These are phyloP conservation scores for Arabidopsis thaliana DNA, from an alignment of 345 rosid genomes.

Conservation along the genomic window DNA sequence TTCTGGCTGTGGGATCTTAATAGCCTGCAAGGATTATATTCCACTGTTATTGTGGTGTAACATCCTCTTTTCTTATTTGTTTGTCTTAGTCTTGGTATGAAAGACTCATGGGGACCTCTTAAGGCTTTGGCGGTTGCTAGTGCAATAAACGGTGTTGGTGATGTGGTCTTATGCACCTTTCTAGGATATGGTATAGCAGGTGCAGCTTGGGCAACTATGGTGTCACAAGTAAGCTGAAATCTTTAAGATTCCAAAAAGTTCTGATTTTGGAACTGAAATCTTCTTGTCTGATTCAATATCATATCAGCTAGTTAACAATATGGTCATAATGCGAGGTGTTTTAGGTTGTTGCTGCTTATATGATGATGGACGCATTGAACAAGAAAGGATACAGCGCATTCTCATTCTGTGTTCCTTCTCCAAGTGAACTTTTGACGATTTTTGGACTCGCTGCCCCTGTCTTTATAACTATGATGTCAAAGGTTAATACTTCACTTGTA, in stretches of 20 bases:
- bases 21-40: background rate
- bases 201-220: conserved; percentile 98
- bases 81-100: conserved; percentile 86
- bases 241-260: conserved; percentile 11
- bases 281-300: conserved; percentile 14
- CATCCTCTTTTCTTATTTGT: background rate
- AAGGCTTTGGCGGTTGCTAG: conserved; percentile 84
- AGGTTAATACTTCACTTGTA: conserved; percentile 52
- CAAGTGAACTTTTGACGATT: conserved; percentile 59
- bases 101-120: conserved; percentile 97
- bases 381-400: conserved; percentile 73
- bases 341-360: conserved; percentile 79
- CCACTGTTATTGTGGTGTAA: conserved; percentile 22
- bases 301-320: conserved; percentile 17
- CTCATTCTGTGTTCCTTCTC: conserved; percentile 65
- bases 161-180: conserved; percentile 71
- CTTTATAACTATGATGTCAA: conserved; percentile 72
- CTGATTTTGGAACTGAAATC: conserved; percentile 10
- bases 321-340: conserved; percentile 35
- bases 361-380: conserved; percentile 81
- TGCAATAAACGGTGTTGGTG: conserved; percentile 76
- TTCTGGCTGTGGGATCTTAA: conserved; percentile 8
- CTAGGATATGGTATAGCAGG: conserved; percentile 90
- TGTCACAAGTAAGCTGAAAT: conserved; percentile 69
- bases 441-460: conserved; percentile 81